Percentiles rank a stretch among this genome's conserved stretches.
These are phyloP conservation scores for Clarireedia homoeocarpa DNA, from an alignment of 2,329 filamentous ascomycete genomes.

Conservation along the genomic window DNA sequence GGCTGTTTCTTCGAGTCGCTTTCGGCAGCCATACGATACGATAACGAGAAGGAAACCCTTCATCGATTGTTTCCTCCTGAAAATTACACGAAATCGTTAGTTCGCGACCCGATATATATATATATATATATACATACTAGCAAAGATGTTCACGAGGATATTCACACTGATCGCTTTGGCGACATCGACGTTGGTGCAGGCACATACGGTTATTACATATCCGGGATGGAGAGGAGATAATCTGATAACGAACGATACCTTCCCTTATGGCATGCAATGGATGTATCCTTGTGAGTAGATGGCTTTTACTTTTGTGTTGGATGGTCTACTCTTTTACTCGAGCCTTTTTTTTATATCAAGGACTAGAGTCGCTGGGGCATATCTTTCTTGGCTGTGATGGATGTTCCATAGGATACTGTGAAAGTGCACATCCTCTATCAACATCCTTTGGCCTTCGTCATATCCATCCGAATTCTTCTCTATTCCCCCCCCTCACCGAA, in stretches of 20 bases:
- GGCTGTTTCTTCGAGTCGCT: no score
- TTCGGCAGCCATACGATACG: no score
- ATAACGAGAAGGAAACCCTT: not conserved
- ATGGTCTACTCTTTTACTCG: not conserved
- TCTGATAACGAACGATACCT: constrained; percentile 30
- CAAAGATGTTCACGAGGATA: constrained; percentile 2
- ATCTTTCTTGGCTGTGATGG: not conserved
- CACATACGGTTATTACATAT: constrained; percentile 34
- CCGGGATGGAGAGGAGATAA: constrained; percentile 35
- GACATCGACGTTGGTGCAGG: constrained; percentile 26
- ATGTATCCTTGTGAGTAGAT: constrained; percentile 32
- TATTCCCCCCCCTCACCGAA: not conserved
- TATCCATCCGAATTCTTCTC: not conserved
- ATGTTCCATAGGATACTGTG: no score
- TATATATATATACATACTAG: not conserved
- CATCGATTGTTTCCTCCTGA: not conserved
- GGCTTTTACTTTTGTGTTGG: not conserved
- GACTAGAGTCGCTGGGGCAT: not conserved
- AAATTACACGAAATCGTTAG: not conserved
- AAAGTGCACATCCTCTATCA: not conserved
- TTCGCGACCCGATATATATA: no score
- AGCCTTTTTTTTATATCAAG: not conserved
- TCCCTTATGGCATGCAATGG: constrained; percentile 33
- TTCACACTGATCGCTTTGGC: not conserved
- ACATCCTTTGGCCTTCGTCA: not conserved